Conservation (phyloP, 306 rosid species). For the Glycyrrhiza uralensis region DNA sequence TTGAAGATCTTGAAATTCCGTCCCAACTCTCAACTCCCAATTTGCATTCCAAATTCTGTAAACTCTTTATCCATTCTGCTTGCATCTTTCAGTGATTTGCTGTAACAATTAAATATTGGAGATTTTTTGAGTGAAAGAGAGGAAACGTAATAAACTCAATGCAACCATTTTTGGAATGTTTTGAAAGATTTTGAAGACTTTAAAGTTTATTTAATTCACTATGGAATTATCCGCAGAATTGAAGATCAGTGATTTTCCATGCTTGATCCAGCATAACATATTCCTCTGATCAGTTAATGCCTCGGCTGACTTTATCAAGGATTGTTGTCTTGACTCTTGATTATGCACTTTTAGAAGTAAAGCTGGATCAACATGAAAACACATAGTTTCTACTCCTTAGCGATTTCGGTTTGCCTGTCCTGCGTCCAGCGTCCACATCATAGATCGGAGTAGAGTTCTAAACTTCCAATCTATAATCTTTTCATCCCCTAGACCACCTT, state of each 20-base stretch:
- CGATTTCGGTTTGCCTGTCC: constrained; percentile 2
- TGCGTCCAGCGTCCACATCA: not conserved
- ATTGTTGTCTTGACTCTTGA: not conserved
- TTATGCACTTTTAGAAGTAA: not conserved
- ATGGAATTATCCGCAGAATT: not conserved
- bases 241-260: not conserved
- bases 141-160: not conserved
- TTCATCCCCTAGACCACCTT: not conserved
- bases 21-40: not conserved
- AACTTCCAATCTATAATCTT: not conserved
- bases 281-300: not conserved
- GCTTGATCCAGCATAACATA: not conserved
- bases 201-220: not conserved
- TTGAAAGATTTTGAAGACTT: not conserved
- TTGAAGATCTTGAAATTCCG: not conserved
- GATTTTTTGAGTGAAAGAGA: not conserved
- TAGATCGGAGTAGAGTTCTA: not conserved
- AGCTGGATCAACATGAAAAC: not conserved
- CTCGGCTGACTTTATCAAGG: not conserved
- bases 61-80: not conserved
- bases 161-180: not conserved
- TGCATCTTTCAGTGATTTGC: not conserved
- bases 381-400: not conserved
- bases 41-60: not conserved
- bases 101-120: not conserved